Percentiles rank a stretch among this genome's conserved stretches.
These are phyloP conservation scores for Turnera subulata DNA, from an alignment of 345 rosid genomes.

Conservation along the genomic window DNA sequence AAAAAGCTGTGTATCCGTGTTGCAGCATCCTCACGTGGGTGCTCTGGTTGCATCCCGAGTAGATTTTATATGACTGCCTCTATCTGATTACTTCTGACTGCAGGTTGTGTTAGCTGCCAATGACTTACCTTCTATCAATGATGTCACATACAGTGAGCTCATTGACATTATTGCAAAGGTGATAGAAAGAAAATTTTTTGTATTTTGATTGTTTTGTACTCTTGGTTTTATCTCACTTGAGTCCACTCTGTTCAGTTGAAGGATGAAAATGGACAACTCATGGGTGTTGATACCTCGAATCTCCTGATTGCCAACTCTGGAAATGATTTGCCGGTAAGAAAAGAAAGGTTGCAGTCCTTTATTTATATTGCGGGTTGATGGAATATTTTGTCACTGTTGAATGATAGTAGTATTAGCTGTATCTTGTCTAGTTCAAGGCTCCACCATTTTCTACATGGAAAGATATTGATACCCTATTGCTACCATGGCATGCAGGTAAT, in stretches of 20 bases:
- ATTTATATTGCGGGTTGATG: conserved; percentile 59
- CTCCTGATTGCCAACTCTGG: conserved; percentile 92
- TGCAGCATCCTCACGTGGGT: neutral
- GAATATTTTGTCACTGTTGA: neutral
- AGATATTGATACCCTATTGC: neutral
- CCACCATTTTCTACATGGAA: neutral
- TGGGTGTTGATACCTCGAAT: conserved; percentile 80
- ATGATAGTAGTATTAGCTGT: neutral
- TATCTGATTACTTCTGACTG: neutral
- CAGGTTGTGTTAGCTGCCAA: conserved; percentile 98
- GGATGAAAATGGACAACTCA: conserved; percentile 71
- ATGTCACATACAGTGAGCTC: conserved; percentile 83
- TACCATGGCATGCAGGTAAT: conserved; percentile 57
- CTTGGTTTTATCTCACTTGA: conserved; percentile 25
- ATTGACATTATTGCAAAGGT: conserved; percentile 84
- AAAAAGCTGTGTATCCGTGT: too few species aligned
- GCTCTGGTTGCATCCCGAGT: neutral
- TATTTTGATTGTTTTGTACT: conserved; percentile 6
- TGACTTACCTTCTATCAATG: conserved; percentile 95
- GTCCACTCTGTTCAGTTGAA: conserved; percentile 53
- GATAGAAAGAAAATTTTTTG: conserved; percentile 10
- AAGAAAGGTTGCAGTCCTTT: conserved; percentile 7
- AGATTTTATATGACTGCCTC: neutral
- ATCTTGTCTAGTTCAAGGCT: too few species aligned
- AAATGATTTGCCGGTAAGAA: conserved; percentile 91